phyloP scores from a whole-genome alignment of 2,329 filamentous ascomycete genomes.

The Lomentospora prolificans region DNA sequence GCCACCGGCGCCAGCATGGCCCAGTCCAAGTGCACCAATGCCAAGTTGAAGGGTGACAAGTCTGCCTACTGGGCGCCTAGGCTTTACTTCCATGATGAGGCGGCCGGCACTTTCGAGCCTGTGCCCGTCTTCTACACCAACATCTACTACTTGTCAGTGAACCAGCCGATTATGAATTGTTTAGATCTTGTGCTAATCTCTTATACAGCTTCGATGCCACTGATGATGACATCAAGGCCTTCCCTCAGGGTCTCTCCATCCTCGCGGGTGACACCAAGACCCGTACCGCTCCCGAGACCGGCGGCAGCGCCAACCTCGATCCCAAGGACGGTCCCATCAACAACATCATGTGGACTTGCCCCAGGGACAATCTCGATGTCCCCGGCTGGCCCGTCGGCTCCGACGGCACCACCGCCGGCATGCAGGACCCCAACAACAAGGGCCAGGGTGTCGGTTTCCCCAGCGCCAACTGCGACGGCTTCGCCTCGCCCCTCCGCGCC shows the following conservation, averaged over 20 bases:
- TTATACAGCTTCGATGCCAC: constrained; percentile 42
- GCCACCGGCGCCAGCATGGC: constrained; percentile 51
- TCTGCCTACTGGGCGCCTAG: constrained; percentile 71
- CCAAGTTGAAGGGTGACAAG: constrained; percentile 56
- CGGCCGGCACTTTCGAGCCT: constrained; percentile 52
- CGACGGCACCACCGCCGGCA: constrained; percentile 44
- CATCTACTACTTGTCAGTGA: constrained; percentile 57
- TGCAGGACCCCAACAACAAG: constrained; percentile 42
- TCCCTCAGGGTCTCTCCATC: constrained; percentile 63
- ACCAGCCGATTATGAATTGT: too few species aligned
- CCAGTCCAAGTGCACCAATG: constrained; percentile 60
- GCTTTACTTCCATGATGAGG: constrained; percentile 57
- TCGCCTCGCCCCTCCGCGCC: constrained; percentile 49
- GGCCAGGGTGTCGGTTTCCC: constrained; percentile 59
- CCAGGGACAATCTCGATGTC: constrained; percentile 37
- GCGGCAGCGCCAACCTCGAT: constrained; percentile 40
- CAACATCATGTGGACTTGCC: constrained; percentile 51
- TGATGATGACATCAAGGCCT: constrained; percentile 57
- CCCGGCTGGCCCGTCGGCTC: constrained; percentile 45
- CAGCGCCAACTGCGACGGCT: constrained; percentile 55
- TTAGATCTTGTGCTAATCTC: neutral
- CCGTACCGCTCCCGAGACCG: constrained; percentile 46
- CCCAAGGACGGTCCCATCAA: constrained; percentile 41
- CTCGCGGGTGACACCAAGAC: constrained; percentile 53
- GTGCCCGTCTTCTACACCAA: constrained; percentile 65